Percentiles rank a stretch among this genome's conserved stretches.
These are phyloP conservation scores for Pilatotrama ljubarskyi DNA, from an alignment of 768 basidiomycete species.

Conservation along the genomic window DNA sequence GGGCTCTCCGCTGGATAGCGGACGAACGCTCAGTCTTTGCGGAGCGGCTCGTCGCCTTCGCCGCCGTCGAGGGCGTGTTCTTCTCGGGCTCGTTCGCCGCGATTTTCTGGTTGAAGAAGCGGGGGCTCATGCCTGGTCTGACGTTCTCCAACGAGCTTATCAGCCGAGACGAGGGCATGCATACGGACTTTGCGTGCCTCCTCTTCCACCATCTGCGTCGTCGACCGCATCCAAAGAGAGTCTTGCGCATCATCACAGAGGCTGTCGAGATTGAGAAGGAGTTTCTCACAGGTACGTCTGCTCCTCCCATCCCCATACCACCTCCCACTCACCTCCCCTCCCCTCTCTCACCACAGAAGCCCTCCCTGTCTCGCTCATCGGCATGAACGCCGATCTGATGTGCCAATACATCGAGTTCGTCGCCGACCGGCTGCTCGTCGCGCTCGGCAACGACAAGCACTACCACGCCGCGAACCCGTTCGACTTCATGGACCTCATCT, in stretches of 20 bases:
- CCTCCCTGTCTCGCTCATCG: constrained; percentile 81
- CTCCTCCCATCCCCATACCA: background rate
- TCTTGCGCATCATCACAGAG: constrained; percentile 71
- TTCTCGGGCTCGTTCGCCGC: constrained; percentile 93
- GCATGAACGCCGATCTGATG: constrained; percentile 93
- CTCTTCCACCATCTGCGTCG: constrained; percentile 81
- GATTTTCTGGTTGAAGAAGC: constrained; percentile 97
- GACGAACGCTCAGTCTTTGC: constrained; percentile 80
- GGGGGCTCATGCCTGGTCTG: constrained; percentile 95
- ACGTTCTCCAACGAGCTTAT: constrained; percentile 98
- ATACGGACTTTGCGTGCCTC: constrained; percentile 94
- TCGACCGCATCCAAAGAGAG: constrained; percentile 77
- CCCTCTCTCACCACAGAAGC: constrained; percentile 57
- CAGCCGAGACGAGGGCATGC: constrained; percentile 93
- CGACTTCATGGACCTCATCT: constrained; percentile 96
- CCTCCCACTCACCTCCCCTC: background rate
- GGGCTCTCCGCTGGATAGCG: constrained; percentile 92
- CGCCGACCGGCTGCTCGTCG: constrained; percentile 82
- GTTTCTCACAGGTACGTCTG: constrained; percentile 67
- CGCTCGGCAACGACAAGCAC: constrained; percentile 79
- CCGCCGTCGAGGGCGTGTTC: constrained; percentile 95
- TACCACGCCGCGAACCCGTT: constrained; percentile 82
- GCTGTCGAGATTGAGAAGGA: constrained; percentile 88
- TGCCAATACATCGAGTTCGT: constrained; percentile 90
- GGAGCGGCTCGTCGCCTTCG: constrained; percentile 89